phyloP scores from a whole-genome alignment of 1,139 yeast genomes.

The Protomyces macrosporus region DNA sequence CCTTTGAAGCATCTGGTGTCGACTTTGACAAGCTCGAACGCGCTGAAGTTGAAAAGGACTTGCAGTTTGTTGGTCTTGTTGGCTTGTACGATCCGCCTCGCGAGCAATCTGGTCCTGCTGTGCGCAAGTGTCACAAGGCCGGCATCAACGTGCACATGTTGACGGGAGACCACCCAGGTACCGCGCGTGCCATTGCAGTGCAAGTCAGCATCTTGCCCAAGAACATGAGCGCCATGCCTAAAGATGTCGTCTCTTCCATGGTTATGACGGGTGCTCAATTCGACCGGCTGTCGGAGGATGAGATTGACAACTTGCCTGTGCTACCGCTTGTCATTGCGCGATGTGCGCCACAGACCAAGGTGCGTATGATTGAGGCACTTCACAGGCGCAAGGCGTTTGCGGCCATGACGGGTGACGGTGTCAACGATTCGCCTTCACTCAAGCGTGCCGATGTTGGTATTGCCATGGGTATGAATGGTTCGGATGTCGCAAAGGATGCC shows the following conservation, averaged over 20 bases:
- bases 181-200: conserved; percentile 76
- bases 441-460: conserved; percentile 80
- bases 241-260: conserved; percentile 60
- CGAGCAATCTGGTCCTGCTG: conserved; percentile 63
- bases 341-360: conserved; percentile 82
- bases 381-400: conserved; percentile 66
- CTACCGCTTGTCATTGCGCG: conserved; percentile 76
- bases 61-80: conserved; percentile 62
- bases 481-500: conserved; percentile 78
- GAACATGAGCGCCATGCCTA: conserved; percentile 39
- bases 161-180: conserved; percentile 80
- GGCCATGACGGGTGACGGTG: conserved; percentile 89
- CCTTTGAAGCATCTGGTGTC: conserved; percentile 24
- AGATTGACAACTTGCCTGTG: conserved; percentile 63
- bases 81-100: conserved; percentile 86
- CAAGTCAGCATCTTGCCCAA: conserved; percentile 76
- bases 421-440: conserved; percentile 75
- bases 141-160: conserved; percentile 81
- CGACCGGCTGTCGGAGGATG: conserved; percentile 56
- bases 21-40: conserved; percentile 40
- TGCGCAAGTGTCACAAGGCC: conserved; percentile 62
- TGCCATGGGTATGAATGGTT: conserved; percentile 80
- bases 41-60: conserved; percentile 50
- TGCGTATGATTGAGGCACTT: conserved; percentile 74
- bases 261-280: conserved; percentile 73